Evolutionary conservation across 495 filamentous ascomycete genomes (phyloP).

Genomic region (Cryomyces minteri): DNA sequence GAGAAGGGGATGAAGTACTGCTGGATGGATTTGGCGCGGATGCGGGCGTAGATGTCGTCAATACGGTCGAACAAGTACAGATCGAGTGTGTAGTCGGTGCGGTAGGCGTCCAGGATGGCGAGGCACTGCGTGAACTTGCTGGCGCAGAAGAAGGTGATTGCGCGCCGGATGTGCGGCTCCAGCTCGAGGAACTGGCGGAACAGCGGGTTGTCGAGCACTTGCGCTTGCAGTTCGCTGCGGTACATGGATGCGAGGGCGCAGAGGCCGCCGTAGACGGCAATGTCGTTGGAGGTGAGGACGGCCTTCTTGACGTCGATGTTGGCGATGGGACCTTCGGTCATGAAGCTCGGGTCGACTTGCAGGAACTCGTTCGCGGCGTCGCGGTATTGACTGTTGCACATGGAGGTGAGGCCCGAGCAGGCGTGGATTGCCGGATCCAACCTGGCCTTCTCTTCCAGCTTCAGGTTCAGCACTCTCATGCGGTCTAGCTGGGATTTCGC

Average conservation of each 20-base stretch:
- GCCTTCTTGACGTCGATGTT: constrained; percentile 27
- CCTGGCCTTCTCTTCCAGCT: constrained; percentile 25
- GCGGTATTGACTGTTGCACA: constrained; percentile 43
- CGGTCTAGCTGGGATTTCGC: constrained; percentile 52
- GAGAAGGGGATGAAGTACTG: constrained; percentile 48
- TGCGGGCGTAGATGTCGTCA: constrained; percentile 42
- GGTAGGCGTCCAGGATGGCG: constrained; percentile 61
- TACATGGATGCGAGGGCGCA: constrained; percentile 84
- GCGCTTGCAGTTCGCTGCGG: constrained; percentile 48
- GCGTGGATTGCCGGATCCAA: constrained; percentile 29
- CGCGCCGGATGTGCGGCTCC: constrained; percentile 85
- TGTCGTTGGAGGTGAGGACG: constrained; percentile 64
- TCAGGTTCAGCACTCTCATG: constrained; percentile 38
- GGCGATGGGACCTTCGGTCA: constrained; percentile 12
- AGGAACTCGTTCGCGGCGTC: constrained; percentile 65
- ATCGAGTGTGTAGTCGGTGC: constrained; percentile 74
- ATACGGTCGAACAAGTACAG: constrained; percentile 69
- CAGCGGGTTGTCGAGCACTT: constrained; percentile 55
- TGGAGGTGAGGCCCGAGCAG: constrained; percentile 48
- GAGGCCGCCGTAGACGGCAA: constrained; percentile 82
- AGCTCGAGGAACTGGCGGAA: constrained; percentile 85
- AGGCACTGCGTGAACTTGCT: constrained; percentile 76
- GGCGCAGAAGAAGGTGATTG: constrained; percentile 71
- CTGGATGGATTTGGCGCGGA: constrained; percentile 80
- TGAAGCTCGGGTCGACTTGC: constrained; percentile 33